phyloP scores from a whole-genome alignment of 768 basidiomycete species.

The Pisolithus marmoratus region DNA sequence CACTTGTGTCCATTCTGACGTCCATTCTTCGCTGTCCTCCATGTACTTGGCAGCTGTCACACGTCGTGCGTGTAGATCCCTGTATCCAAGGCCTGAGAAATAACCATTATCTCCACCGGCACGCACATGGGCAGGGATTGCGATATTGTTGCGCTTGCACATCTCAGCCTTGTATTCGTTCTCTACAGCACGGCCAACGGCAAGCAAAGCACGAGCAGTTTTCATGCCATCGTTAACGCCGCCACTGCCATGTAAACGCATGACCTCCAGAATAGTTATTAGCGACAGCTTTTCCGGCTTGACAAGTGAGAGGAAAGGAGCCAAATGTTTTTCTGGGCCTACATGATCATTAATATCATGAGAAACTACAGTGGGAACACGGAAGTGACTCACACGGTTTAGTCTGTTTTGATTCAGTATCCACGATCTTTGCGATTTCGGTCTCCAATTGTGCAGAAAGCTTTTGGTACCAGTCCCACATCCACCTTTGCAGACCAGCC shows the following conservation, averaged over 20 bases:
- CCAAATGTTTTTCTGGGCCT: conserved; percentile 30
- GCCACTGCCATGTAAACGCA: conserved; percentile 73
- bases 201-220: conserved; percentile 72
- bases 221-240: conserved; percentile 87
- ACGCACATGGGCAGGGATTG: conserved; percentile 33
- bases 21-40: conserved; percentile 65
- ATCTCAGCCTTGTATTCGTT: conserved; percentile 85
- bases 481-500: conserved; percentile 62
- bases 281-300: conserved; percentile 76
- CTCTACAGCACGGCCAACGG: conserved; percentile 82
- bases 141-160: conserved; percentile 59
- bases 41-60: conserved; percentile 60
- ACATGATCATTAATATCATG: not conserved
- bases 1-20: conserved; percentile 76
- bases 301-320: conserved; percentile 72
- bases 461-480: conserved; percentile 80
- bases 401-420: conserved; percentile 28
- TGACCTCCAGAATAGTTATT: conserved; percentile 83
- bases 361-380: not conserved
- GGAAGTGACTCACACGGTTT: not conserved
- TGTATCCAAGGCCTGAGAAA: conserved; percentile 59
- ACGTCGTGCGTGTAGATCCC: conserved; percentile 55
- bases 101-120: conserved; percentile 31
- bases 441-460: conserved; percentile 45
- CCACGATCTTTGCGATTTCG: conserved; percentile 44